A percentile compares a stretch with the other conserved stretches of the same genome.
phyloP scores from a whole-genome alignment of 2,329 filamentous ascomycete species.

The Coleophoma cylindrospora region DNA sequence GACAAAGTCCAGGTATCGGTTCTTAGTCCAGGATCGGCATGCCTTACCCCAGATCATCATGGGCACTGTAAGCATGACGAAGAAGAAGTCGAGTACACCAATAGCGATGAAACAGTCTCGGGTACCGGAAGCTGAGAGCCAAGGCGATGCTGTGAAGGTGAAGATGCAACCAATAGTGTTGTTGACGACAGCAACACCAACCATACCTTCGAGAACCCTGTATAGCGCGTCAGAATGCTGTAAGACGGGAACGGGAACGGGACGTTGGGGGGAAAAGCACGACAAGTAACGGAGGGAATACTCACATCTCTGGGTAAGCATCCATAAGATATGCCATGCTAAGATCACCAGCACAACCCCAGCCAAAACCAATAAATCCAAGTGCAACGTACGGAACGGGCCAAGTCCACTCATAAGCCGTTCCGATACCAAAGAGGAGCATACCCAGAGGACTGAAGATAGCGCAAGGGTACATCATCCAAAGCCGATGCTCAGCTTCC shows the following conservation, averaged over 20 bases:
- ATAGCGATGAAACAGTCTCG: slow-evolving; percentile 46
- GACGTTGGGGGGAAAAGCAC: no score
- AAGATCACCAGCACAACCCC: slow-evolving; percentile 52
- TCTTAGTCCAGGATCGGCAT: slow-evolving; percentile 40
- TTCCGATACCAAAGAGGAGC: slow-evolving; percentile 33
- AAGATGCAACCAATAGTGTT: slow-evolving; percentile 50
- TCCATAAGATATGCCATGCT: slow-evolving; percentile 50
- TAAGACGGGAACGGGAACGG: no score
- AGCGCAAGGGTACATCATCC: slow-evolving; percentile 26
- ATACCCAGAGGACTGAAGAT: slow-evolving; percentile 32
- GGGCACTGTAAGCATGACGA: slow-evolving; percentile 43
- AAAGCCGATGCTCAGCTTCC: slow-evolving; percentile 34
- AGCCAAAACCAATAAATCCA: slow-evolving; percentile 54
- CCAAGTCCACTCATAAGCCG: slow-evolving; percentile 43
- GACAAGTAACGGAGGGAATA: neutral
- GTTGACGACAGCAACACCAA: slow-evolving; percentile 52
- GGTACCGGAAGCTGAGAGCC: slow-evolving; percentile 41
- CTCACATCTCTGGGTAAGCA: slow-evolving; percentile 42
- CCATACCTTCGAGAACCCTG: slow-evolving; percentile 50
- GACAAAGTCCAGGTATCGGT: slow-evolving; percentile 40
- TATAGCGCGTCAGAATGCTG: no score
- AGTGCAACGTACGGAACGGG: slow-evolving; percentile 48
- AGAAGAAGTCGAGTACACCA: slow-evolving; percentile 43
- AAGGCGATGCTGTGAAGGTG: slow-evolving; percentile 44
- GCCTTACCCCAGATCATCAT: slow-evolving; percentile 51